Base-by-base conservation (phyloP, 169 alveolate genomes). In the Eimeria praecox region DNA sequence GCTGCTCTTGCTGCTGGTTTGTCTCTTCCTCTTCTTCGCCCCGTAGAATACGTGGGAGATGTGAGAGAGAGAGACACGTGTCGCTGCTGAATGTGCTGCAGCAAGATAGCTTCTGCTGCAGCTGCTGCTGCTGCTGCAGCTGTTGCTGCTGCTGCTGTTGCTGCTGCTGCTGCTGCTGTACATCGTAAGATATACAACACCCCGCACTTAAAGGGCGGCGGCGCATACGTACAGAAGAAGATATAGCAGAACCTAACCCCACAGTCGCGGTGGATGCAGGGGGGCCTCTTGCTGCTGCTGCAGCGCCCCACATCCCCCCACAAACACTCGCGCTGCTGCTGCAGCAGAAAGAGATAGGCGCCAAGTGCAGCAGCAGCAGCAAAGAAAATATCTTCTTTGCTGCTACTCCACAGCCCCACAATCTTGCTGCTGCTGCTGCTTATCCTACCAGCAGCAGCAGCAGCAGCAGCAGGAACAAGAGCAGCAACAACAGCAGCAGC, bases 11-110 rank as follows among this genome's bases (percentile, higher is more conserved):
- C 89, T 18, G 69, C 38, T 27, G 66, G 44, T 3, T 14, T 8
- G 64, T 9, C 73, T 42, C 42, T n/a, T 12, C 54, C n/a, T 49
- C 90, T 12, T 46, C 46, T 38, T 8, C 66, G 16, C n/a, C 90
- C 42, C 46, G 22, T 20, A 27, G 30, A 14, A 64, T 24, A 52
- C 73, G 90, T 10, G 66, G 90, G 30, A 82, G 40, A 64, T 52
- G 90, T 5, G 73, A 40, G 49, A 27, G 42, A 52, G 90, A 82
- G 12, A 82, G 90, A 64, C 90, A 82, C 8, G 90, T 82, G 44
- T 82, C 90, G 90, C 90, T 82, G n/a, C 40, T 38, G 73, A 82
- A 82, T 44, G 49, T 73, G 49, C 73, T 49, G 44, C 46, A 49
- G n/a, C 73, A 27, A 5, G 90, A 14, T 20, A 73, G 18, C 66